Evolutionary conservation across 2,329 filamentous ascomycete genomes (phyloP), one percentile per base, ranked within the genome.

Genomic region (Colletotrichum tabaci): DNA sequence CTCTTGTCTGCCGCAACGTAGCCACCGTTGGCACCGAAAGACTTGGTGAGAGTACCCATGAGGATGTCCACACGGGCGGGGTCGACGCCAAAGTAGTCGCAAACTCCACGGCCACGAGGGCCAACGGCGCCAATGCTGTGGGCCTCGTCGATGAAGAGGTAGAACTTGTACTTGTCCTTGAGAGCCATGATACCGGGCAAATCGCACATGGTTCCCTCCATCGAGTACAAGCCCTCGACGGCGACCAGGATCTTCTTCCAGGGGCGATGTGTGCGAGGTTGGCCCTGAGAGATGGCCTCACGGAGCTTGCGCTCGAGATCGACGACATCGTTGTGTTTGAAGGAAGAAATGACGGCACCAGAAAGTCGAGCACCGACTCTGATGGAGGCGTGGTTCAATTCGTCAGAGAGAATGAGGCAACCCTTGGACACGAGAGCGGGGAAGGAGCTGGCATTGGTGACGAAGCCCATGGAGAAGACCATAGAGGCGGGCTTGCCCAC

Each of bases 201-300:
- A 81, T 99, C 96, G 83, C 94, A 96, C 94, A 99, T 97, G 75
- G 95, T 98, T 60, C 96, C 96, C 85, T 99, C 96, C 96, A 99
- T 99, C 1, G 96, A 98, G 87, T 99, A 99, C 23, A 99, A 89
- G 76, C 96, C 96, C 82, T 99, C 96, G 47, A 99, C 94, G 47
- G 96, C 95, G 55, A 99, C 94, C 62, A 99, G 83, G 72, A 99
- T 98, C 90, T 98, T 99, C 88, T 97, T 98, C 96, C 96, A 99
- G 1, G 96, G 96, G 40, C 96, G 93, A 82, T 99, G 96, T n/a
- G 96, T 99, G 75, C 96, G 93, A 64, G 96, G 96, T 80, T 99
- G 96, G 55, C 96, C 96, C 83, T 98, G 96, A 16, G 96, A 95
- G 79, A 99, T 98, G 75, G 92, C 93, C 80, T 98, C 95, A 52